These are phyloP conservation scores for Cercophora samala DNA, from an alignment of 495 filamentous ascomycete genomes.

Conservation along the genomic window DNA sequence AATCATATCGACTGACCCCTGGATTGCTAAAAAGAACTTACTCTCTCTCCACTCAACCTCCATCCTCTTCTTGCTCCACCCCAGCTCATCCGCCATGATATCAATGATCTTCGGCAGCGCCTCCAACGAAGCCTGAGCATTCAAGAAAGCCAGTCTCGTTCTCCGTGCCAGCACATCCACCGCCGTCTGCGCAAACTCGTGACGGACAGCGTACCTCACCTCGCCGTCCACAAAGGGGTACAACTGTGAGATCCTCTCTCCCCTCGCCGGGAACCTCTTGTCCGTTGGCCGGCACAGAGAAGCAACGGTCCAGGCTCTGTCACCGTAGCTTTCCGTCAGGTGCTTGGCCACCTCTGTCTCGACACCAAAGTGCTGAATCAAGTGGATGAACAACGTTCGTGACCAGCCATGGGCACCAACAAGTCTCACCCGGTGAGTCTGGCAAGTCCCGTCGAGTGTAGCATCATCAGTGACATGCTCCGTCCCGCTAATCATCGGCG, in stretches of 20 bases:
- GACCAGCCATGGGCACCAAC: conserved; percentile 92
- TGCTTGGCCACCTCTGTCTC: conserved; percentile 95
- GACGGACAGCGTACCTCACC: conserved; percentile 79
- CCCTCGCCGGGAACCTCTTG: conserved; percentile 81
- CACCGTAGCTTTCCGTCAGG: conserved; percentile 84
- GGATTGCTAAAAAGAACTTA: conserved; percentile 26
- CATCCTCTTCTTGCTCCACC: conserved; percentile 72
- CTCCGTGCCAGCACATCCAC: conserved; percentile 86
- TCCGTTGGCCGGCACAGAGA: conserved; percentile 77
- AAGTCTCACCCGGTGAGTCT: conserved; percentile 86
- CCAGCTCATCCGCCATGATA: conserved; percentile 84
- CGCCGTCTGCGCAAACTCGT: conserved; percentile 94
- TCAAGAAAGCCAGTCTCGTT: conserved; percentile 87
- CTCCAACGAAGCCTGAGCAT: conserved; percentile 92
- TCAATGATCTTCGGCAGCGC: conserved; percentile 86
- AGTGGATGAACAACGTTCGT: conserved; percentile 95
- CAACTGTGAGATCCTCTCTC: conserved; percentile 71
- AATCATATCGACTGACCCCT: not conserved
- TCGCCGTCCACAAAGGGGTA: conserved; percentile 99
- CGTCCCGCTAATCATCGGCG: conserved; percentile 75
- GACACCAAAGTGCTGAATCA: conserved; percentile 95
- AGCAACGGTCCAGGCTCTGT: conserved; percentile 93
- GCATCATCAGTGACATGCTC: conserved; percentile 71
- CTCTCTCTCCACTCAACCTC: conserved; percentile 83
- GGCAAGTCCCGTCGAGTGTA: conserved; percentile 76